phyloP scores from a whole-genome alignment of 164 flowering plant genomes.

The Echeveria elegans region DNA sequence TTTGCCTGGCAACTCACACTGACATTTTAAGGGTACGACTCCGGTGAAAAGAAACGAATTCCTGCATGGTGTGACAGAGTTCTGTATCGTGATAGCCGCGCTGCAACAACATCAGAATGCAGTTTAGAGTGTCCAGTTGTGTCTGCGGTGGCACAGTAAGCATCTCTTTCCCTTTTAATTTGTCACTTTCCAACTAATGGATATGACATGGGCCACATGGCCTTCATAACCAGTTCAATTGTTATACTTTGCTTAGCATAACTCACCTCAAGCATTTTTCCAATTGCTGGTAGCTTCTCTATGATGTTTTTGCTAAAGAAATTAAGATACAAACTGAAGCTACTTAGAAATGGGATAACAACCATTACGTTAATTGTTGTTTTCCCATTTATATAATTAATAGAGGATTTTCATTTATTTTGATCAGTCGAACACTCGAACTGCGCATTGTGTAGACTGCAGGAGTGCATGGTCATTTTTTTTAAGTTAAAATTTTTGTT shows the following conservation, averaged over 20 bases:
- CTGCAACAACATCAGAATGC: slow-evolving; percentile 44
- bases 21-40: slow-evolving; percentile 67
- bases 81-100: slow-evolving; percentile 76
- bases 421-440: too few relatives aligned
- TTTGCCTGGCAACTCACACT: neutral
- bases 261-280: neutral
- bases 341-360: neutral
- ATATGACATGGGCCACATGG: neutral
- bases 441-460: neutral
- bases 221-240: slow-evolving; percentile 1
- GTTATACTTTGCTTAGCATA: neutral
- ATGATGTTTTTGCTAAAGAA: neutral
- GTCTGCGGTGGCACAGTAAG: slow-evolving; percentile 55
- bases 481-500: slow-evolving; percentile 4
- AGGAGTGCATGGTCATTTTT: neutral
- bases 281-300: neutral
- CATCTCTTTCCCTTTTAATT: slow-evolving; percentile 3
- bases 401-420: neutral
- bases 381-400: neutral
- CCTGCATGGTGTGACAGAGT: slow-evolving; percentile 99
- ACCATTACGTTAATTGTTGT: neutral
- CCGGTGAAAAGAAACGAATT: slow-evolving; percentile 95
- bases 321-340: neutral
- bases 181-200: neutral
- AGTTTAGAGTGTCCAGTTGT: slow-evolving; percentile 77